These are phyloP conservation scores for Paraphoma sp. DNA, from an alignment of 2,329 filamentous ascomycete species.

Conservation along the genomic window DNA sequence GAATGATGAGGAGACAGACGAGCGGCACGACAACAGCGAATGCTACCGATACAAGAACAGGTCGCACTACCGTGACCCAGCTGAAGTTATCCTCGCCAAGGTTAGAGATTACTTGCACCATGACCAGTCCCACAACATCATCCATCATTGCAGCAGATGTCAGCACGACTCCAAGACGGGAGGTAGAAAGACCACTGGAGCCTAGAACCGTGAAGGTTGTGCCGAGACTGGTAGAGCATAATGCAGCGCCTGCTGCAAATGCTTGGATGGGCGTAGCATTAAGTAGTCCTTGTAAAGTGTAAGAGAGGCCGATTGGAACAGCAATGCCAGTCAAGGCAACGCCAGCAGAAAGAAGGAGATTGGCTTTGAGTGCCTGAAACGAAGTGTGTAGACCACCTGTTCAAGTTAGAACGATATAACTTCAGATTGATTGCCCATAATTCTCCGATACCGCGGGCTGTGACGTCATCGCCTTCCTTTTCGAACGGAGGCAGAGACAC, in stretches of 20 bases:
- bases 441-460: neutral
- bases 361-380: conserved; percentile 62
- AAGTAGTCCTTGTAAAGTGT: conserved; percentile 60
- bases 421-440: neutral
- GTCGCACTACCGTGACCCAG: conserved; percentile 55
- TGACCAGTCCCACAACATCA: conserved; percentile 77
- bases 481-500: neutral
- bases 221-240: conserved; percentile 77
- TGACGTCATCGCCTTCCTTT: conserved; percentile 10
- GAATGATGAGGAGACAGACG: conserved; percentile 54
- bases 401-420: neutral
- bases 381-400: conserved; percentile 65
- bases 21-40: conserved; percentile 60
- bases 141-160: conserved; percentile 81
- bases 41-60: conserved; percentile 60
- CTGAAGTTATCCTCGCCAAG: conserved; percentile 57
- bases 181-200: conserved; percentile 64
- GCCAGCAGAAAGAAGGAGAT: conserved; percentile 64
- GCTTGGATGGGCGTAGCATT: conserved; percentile 64
- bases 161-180: conserved; percentile 67
- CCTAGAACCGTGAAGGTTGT: conserved; percentile 71
- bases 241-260: conserved; percentile 75
- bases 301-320: conserved; percentile 70
- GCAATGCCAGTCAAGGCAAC: conserved; percentile 72
- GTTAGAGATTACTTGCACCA: conserved; percentile 77